These are phyloP conservation scores for Vitis hybrid DNA, from an alignment of 177 flowering plant genomes.

Conservation along the genomic window DNA sequence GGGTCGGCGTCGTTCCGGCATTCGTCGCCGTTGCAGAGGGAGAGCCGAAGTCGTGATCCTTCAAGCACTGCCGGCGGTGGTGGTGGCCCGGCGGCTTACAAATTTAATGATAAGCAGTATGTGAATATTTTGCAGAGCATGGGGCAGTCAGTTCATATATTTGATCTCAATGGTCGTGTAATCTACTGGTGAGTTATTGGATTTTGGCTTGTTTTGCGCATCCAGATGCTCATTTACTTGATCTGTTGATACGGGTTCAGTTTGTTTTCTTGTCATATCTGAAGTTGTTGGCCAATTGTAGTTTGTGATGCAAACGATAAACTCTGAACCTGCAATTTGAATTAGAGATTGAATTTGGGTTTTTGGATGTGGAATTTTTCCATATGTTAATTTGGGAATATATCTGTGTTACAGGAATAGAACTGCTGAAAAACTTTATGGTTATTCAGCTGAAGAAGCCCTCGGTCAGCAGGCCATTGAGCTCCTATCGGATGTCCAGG, in stretches of 20 bases:
- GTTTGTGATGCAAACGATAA: neutral
- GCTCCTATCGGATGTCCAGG: slow-evolving; percentile 59
- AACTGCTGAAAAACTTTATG: slow-evolving; percentile 80
- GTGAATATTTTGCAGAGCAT: slow-evolving; percentile 88
- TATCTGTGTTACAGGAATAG: slow-evolving; percentile 63
- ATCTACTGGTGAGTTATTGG: slow-evolving; percentile 69
- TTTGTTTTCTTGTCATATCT: neutral
- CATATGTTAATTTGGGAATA: neutral
- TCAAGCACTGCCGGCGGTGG: slow-evolving; percentile 10
- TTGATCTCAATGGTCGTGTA: slow-evolving; percentile 57
- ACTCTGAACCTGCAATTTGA: neutral
- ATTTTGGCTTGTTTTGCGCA: neutral
- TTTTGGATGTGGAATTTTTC: neutral
- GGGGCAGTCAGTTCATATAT: slow-evolving; percentile 89
- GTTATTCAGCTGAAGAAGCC: slow-evolving; percentile 82
- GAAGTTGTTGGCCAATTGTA: neutral
- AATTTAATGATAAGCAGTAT: slow-evolving; percentile 75
- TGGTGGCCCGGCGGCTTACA: slow-evolving; percentile 32
- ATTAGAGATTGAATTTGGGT: neutral
- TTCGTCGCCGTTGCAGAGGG: slow-evolving; percentile 86
- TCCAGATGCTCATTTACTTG: slow-evolving; percentile 11
- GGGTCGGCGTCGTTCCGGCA: slow-evolving; percentile 70
- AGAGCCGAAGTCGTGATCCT: slow-evolving; percentile 39
- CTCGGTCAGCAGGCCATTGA: slow-evolving; percentile 74
- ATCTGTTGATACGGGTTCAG: neutral